A percentile compares a stretch with the other conserved stretches of the same genome.
Evolutionary conservation across 768 basidiomycete species (phyloP).

Genomic region (Pleurotus djamor): DNA sequence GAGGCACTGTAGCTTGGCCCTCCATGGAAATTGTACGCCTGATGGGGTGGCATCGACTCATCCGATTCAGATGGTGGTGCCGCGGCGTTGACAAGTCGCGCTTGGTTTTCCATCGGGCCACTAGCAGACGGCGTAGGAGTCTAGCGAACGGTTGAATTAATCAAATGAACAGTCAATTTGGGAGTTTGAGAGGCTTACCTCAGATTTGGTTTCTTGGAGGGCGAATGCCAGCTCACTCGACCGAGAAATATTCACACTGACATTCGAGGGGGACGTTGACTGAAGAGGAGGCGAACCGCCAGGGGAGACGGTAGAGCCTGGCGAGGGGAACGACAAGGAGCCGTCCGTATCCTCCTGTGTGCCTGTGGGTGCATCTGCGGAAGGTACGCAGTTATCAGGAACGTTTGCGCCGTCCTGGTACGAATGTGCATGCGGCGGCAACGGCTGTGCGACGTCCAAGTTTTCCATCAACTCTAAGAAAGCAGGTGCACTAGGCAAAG

Average conservation of each 20-base stretch:
- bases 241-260: constrained; percentile 25
- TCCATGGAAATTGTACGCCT: not conserved
- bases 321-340: constrained; percentile 35
- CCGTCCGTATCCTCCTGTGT: not conserved
- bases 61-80: not conserved
- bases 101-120: not conserved
- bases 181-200: not conserved
- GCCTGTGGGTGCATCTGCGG: not conserved
- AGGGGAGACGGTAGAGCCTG: constrained; percentile 42
- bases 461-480: constrained; percentile 41
- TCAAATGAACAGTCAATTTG: not conserved
- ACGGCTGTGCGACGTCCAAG: constrained; percentile 27
- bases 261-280: constrained; percentile 9
- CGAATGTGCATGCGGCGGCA: constrained; percentile 21
- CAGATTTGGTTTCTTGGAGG: constrained; percentile 21
- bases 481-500: constrained; percentile 22
- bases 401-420: not conserved
- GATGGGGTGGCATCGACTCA: not conserved
- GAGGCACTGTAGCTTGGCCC: not conserved
- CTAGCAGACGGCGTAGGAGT: not conserved
- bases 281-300: constrained; percentile 24
- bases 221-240: constrained; percentile 34
- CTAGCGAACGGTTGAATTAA: not conserved
- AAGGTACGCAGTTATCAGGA: not conserved
- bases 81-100: not conserved